Conservation (phyloP, 2,329 filamentous ascomycete species). For the Epichloe scottii region DNA sequence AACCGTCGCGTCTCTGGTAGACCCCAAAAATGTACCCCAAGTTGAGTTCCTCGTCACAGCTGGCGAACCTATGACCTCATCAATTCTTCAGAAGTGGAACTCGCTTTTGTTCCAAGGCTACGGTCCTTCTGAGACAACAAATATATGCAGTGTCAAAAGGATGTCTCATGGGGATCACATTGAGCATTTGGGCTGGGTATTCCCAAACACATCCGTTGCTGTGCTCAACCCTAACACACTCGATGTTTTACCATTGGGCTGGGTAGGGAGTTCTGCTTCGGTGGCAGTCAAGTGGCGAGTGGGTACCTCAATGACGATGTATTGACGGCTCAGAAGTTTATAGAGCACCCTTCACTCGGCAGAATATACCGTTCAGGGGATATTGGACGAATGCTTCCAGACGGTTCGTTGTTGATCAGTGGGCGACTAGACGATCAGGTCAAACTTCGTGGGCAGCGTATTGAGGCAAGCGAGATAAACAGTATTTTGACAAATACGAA, state of each 20-base stretch:
- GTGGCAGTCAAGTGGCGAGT: slow-evolving; percentile 65
- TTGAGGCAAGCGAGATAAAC: slow-evolving; percentile 69
- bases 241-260: slow-evolving; percentile 52
- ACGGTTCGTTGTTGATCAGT: slow-evolving; percentile 61
- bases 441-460: slow-evolving; percentile 67
- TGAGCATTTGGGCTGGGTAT: slow-evolving; percentile 63
- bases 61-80: slow-evolving; percentile 65
- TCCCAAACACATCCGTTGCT: slow-evolving; percentile 65
- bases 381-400: slow-evolving; percentile 62
- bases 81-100: slow-evolving; percentile 59
- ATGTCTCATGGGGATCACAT: slow-evolving; percentile 47
- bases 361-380: slow-evolving; percentile 75
- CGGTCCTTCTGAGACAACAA: slow-evolving; percentile 75
- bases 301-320: slow-evolving; percentile 59
- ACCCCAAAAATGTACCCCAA: slow-evolving; percentile 52
- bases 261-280: slow-evolving; percentile 79
- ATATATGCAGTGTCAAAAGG: slow-evolving; percentile 67
- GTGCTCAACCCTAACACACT: slow-evolving; percentile 38
- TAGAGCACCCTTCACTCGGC: slow-evolving; percentile 55
- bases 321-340: slow-evolving; percentile 53
- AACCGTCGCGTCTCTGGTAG: slow-evolving; percentile 66
- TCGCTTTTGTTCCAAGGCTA: slow-evolving; percentile 66
- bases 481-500: slow-evolving; percentile 40
- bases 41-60: slow-evolving; percentile 70
- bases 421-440: slow-evolving; percentile 69